Percentiles rank a stretch among this genome's conserved stretches.
These are phyloP conservation scores for Thalassiosira mediterranea DNA, from an alignment of 352 stramenopile genomes.

Conservation along the genomic window DNA sequence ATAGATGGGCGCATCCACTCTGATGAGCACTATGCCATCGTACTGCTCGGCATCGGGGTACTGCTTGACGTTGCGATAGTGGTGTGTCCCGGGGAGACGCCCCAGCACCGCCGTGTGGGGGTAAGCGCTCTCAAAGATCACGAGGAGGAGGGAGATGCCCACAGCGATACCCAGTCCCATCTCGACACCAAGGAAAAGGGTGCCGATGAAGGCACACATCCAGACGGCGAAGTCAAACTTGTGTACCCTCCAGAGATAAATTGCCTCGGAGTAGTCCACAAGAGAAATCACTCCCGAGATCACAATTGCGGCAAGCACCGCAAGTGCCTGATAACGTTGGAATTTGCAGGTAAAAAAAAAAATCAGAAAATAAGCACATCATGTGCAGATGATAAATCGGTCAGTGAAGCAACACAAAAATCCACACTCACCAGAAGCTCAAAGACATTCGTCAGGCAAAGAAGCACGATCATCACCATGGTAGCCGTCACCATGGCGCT, in stretches of 20 bases:
- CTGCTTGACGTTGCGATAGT: slow-evolving; percentile 70
- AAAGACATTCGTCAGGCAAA: slow-evolving; percentile 88
- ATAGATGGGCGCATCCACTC: slow-evolving; percentile 70
- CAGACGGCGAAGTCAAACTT: slow-evolving; percentile 80
- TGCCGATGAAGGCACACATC: slow-evolving; percentile 75
- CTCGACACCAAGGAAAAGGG: slow-evolving; percentile 76
- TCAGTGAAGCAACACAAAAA: slow-evolving; percentile 36
- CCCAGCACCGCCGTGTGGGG: slow-evolving; percentile 65
- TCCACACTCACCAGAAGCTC: slow-evolving; percentile 89
- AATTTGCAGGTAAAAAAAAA: too few species aligned
- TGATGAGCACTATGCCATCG: too few species aligned
- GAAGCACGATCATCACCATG: slow-evolving; percentile 89
- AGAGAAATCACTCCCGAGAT: slow-evolving; percentile 88
- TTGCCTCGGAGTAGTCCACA: slow-evolving; percentile 88
- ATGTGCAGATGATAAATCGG: too few species aligned
- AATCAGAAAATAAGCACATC: too few species aligned
- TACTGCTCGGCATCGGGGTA: slow-evolving; percentile 65
- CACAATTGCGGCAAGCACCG: slow-evolving; percentile 87
- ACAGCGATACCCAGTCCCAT: slow-evolving; percentile 62
- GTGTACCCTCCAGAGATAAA: slow-evolving; percentile 87
- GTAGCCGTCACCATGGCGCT: slow-evolving; percentile 88
- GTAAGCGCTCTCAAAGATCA: slow-evolving; percentile 62
- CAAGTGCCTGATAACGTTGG: too few species aligned
- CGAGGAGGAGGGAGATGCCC: slow-evolving; percentile 56
- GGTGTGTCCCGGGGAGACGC: slow-evolving; percentile 56